Evolutionary conservation across 495 filamentous ascomycete genomes (phyloP).

Genomic region (Chaetomidium leptoderma): DNA sequence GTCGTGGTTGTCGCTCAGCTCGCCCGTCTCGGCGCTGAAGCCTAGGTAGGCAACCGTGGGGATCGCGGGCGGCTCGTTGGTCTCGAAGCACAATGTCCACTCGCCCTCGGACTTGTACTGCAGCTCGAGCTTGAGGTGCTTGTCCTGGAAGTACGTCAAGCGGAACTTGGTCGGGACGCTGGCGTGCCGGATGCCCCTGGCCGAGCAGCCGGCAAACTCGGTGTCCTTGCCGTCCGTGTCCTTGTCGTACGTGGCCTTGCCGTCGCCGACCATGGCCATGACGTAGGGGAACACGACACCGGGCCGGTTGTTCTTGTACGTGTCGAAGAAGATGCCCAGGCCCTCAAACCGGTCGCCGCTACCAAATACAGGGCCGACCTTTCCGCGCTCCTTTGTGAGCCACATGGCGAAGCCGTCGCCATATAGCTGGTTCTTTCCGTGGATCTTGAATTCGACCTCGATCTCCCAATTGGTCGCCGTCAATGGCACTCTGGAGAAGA

Average conservation of each 20-base stretch:
- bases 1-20: slow-evolving; percentile 96
- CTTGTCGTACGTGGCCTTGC: slow-evolving; percentile 84
- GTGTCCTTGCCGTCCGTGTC: slow-evolving; percentile 90
- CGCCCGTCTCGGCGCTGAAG: slow-evolving; percentile 92
- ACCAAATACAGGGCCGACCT: slow-evolving; percentile 82
- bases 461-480: slow-evolving; percentile 99
- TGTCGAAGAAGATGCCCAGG: slow-evolving; percentile 95
- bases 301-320: slow-evolving; percentile 98
- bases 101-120: slow-evolving; percentile 85
- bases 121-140: slow-evolving; percentile 82
- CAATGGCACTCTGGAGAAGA: slow-evolving; percentile 88
- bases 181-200: slow-evolving; percentile 78
- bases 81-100: slow-evolving; percentile 89
- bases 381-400: slow-evolving; percentile 89
- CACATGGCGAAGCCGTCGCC: slow-evolving; percentile 98
- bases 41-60: slow-evolving; percentile 91
- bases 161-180: slow-evolving; percentile 75
- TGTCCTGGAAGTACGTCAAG: slow-evolving; percentile 96
- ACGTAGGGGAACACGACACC: slow-evolving; percentile 95
- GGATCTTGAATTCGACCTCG: slow-evolving; percentile 89
- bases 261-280: slow-evolving; percentile 97
- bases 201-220: slow-evolving; percentile 92
- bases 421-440: slow-evolving; percentile 70
- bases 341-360: slow-evolving; percentile 86
- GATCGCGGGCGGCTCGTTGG: slow-evolving; percentile 66